A percentile compares a stretch with the other conserved stretches of the same genome.
phyloP scores from a whole-genome alignment of 1,139 yeast species.

The Scheffersomyces insectosa region DNA sequence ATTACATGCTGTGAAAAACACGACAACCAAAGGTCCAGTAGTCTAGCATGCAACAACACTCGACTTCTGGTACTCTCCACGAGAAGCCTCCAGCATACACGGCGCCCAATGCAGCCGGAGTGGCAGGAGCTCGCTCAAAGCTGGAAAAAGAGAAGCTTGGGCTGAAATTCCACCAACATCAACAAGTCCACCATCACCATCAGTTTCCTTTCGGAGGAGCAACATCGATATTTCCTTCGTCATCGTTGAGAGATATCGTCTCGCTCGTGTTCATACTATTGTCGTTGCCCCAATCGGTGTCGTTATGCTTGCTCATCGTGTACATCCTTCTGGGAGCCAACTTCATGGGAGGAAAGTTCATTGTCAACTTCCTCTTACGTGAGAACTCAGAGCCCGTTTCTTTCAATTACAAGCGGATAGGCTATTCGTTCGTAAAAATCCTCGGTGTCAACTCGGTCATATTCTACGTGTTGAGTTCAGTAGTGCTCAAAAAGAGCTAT shows the following conservation, averaged over 20 bases:
- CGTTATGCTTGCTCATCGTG: conserved; percentile 34
- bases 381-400: conserved; percentile 5
- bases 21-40: no score
- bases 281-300: conserved; percentile 42
- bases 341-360: conserved; percentile 41
- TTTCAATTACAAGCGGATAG: conserved; percentile 4
- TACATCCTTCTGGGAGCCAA: conserved; percentile 46
- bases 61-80: no score
- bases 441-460: conserved; percentile 30
- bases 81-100: no score
- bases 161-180: conserved; percentile 6
- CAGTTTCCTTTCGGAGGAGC: conserved; percentile 10
- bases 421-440: conserved; percentile 5
- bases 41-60: no score
- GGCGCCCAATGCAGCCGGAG: no score
- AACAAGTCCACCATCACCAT: conserved; percentile 10
- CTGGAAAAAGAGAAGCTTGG: no score
- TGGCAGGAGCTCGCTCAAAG: no score
- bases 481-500: conserved; percentile 32
- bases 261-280: conserved; percentile 43
- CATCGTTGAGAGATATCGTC: conserved; percentile 44
- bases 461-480: conserved; percentile 27
- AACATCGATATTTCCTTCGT: conserved; percentile 22
- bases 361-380: conserved; percentile 31
- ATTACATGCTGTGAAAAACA: no score